Conservation (phyloP, 148 eudicot genomes). For the Diospyros lotus region DNA sequence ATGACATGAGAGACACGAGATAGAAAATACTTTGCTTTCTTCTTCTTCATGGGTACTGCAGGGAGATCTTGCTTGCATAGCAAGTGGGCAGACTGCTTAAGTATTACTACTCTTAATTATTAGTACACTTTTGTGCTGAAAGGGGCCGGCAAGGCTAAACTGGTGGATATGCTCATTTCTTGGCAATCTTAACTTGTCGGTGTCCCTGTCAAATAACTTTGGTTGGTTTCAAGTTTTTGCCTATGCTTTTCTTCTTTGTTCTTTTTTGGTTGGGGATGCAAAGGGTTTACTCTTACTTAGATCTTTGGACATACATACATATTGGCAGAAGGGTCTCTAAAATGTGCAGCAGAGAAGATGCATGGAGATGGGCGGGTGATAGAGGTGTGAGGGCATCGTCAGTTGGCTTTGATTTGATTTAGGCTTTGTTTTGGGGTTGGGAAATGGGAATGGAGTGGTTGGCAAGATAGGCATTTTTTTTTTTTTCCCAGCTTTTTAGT, state of each 20-base stretch:
- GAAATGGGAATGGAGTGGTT: constrained; percentile 6
- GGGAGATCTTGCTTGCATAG: constrained; percentile 18
- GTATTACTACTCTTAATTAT: not conserved
- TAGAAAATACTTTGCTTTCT: constrained; percentile 46
- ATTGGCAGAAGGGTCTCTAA: not conserved
- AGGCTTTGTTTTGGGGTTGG: not conserved
- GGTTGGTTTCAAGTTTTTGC: constrained; percentile 31
- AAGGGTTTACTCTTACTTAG: not conserved
- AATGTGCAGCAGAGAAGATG: not conserved
- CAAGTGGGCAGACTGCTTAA: constrained; percentile 2
- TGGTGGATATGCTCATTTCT: not conserved
- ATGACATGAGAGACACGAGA: constrained; percentile 9
- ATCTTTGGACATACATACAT: not conserved
- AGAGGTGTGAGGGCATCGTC: not conserved
- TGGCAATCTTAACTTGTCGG: not conserved
- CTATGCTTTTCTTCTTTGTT: constrained; percentile 12
- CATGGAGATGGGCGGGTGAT: not conserved
- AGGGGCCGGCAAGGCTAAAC: not conserved
- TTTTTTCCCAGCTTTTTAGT: not conserved
- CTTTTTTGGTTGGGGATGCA: constrained; percentile 19
- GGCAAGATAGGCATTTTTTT: constrained; percentile 1
- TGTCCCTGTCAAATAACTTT: constrained; percentile 19
- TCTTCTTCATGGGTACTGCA: constrained; percentile 21
- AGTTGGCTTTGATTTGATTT: not conserved
- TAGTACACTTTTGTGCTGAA: not conserved